Evolutionary conservation across 495 filamentous ascomycete genomes (phyloP).

Genomic region (Penicillium longicatenatum): DNA sequence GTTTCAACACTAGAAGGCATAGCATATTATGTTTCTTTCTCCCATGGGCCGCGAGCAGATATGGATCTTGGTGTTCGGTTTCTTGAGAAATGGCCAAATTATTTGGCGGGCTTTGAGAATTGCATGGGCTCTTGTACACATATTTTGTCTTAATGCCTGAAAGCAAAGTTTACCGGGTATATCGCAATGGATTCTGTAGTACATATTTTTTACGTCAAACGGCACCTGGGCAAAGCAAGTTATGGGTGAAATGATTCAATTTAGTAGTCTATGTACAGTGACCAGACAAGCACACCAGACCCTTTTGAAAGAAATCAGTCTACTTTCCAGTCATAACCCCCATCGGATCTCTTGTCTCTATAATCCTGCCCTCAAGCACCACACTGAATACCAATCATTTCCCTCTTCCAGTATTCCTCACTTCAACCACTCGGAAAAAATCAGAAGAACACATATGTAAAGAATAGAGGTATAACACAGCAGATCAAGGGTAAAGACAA

Average conservation of each 20-base stretch:
- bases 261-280: conserved; percentile 31
- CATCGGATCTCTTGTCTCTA: conserved; percentile 3
- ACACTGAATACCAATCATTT: background rate
- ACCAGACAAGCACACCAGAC: conserved; percentile 6
- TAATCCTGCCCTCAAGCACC: background rate
- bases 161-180: background rate
- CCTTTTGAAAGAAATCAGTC: background rate
- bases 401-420: background rate
- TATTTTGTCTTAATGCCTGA: conserved; percentile 2
- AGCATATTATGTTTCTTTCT: conserved; percentile 9
- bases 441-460: background rate
- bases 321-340: conserved; percentile 6
- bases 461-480: conserved; percentile 21
- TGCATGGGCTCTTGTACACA: conserved; percentile 18
- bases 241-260: conserved; percentile 15
- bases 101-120: conserved; percentile 10
- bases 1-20: conserved; percentile 21
- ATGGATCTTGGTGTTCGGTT: conserved; percentile 10
- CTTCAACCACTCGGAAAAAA: background rate
- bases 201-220: background rate
- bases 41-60: conserved; percentile 13
- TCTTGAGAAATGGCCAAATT: conserved; percentile 11
- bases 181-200: background rate
- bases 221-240: background rate
- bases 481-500: conserved; percentile 9